Base-by-base conservation (phyloP, 192 early-diverging fungal genomes). In the Jimgerdemannia flammicorona region DNA sequence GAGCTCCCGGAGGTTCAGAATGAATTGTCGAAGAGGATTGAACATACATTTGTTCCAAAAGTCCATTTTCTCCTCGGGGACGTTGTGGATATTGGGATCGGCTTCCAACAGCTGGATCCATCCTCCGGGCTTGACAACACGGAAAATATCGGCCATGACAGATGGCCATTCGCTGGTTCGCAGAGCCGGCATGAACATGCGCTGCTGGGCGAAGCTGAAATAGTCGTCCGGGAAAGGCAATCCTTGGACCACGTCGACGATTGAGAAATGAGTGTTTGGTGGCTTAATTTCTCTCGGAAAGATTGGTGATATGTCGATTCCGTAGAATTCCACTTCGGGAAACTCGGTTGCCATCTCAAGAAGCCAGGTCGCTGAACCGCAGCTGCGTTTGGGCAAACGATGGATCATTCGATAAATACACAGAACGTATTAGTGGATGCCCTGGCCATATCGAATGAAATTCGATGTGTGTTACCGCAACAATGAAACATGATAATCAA, bases 101-200 rank as follows among this genome's bases (percentile, higher is more conserved):
- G 49, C 49, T 70, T 85, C 84, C 4, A 79, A 67, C 11, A 85
- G 64, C 67, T 85, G 81, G 4, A 85, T 73, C 69, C 72, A 85
- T 3, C 84, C 84, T 40, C 81, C 79, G 11, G 84, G 84, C 74
- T 85, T 85, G 2, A 79, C 18, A 9, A 83, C 69, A 43, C 83
- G 49, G 14, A 59, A 59, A 10, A 59, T 59, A 59, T 59, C 49
- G 49, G 49, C 14, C 49, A 59, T 10, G 8, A 59, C 49, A 10
- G 49, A 14, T 59, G 14, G 2, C 49, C 49, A 59, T 59, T 59
- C 49, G 14, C 2, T 59, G 14, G 49, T 59, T 14, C 41, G 19
- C 11, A 81, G 42, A 42, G 78, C 78, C 20, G 71, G 44, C 44
- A 81, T 67, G 40, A 81, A 67, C 4, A 75, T 42, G 19, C 80